These are phyloP conservation scores for Acrodontium crateriforme DNA, from an alignment of 2,329 filamentous ascomycete genomes.

Conservation along the genomic window DNA sequence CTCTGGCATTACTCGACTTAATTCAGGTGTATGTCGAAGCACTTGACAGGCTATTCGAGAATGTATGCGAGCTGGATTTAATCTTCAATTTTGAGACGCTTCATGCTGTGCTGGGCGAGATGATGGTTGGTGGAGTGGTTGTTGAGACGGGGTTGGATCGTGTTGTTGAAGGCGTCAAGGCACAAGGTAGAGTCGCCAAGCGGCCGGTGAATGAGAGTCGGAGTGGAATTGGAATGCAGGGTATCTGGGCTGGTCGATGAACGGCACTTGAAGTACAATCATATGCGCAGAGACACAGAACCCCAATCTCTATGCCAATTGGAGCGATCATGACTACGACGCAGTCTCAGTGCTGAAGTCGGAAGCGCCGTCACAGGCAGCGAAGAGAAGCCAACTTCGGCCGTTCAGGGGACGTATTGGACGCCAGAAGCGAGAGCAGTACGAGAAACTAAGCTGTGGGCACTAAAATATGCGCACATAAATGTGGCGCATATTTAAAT, in stretches of 20 bases:
- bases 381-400: too few relatives aligned
- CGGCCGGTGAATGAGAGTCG: slow-evolving; percentile 59
- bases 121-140: slow-evolving; percentile 90
- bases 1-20: slow-evolving; percentile 84
- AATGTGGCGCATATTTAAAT: too few relatives aligned
- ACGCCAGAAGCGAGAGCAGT: too few relatives aligned
- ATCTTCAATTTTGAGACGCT: slow-evolving; percentile 99
- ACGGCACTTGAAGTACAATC: neutral
- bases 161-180: slow-evolving; percentile 69
- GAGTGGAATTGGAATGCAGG: slow-evolving; percentile 27
- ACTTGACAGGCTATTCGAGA: slow-evolving; percentile 88
- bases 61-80: slow-evolving; percentile 93
- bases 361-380: too few relatives aligned
- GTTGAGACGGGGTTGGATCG: slow-evolving; percentile 82
- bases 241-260: slow-evolving; percentile 25
- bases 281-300: too few relatives aligned
- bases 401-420: too few relatives aligned
- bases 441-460: too few relatives aligned
- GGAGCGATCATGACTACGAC: too few relatives aligned
- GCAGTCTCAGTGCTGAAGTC: too few relatives aligned
- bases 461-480: too few relatives aligned
- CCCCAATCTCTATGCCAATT: too few relatives aligned
- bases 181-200: slow-evolving; percentile 65
- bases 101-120: slow-evolving; percentile 79
- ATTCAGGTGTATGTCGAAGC: slow-evolving; percentile 98